Base-by-base conservation (phyloP, 805 yeast genomes). In the Candida corydali region DNA sequence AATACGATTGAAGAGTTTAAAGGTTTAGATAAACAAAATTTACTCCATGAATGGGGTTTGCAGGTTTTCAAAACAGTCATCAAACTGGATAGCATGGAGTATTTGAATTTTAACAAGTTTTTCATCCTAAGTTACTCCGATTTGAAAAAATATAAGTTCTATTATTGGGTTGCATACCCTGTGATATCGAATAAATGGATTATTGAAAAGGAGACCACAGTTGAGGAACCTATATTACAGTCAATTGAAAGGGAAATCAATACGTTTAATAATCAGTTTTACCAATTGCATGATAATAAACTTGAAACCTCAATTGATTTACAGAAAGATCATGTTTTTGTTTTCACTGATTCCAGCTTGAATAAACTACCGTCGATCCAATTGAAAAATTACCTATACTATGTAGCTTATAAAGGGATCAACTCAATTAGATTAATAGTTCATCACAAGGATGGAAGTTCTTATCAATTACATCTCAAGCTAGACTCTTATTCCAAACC, bases 1-100 rank as follows among this genome's bases (percentile, higher is more conserved):
- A 93, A 93, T 58, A 86, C 96, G 0, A 66, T 88, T 23, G 96
- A 91, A 46, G 88, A 86, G 44, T 93, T 93, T 62, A 86, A 82
- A 51, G 57, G 57, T 14, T 47, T 77, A 0, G 82, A 86, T 51
- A 93, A 91, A 58, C 66, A 69, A 17, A 55, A 60, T 4, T 69
- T 83, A 38, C 50, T 89, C n/a, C 59, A 60, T 17, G 39, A 42
- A 14, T 63, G 70, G 68, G 69, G 69, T 6, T 26, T 38, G 2
- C 48, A 48, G 23, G 42, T 62, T 3, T 40, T 47, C 28, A 29
- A 42, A 10, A 37, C 42, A 4, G 49, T 53, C n/a, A 53, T 59
- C 0, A 56, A 67, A 17, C 78, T 70, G 1, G 38, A 42, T 46
- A 4, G 47, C 24, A 4, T 52, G 23, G 36, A 45, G 46, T 8